phyloP scores from a whole-genome alignment of 1,284 basidiomycete species.

The Heterobasidion irregulare region DNA sequence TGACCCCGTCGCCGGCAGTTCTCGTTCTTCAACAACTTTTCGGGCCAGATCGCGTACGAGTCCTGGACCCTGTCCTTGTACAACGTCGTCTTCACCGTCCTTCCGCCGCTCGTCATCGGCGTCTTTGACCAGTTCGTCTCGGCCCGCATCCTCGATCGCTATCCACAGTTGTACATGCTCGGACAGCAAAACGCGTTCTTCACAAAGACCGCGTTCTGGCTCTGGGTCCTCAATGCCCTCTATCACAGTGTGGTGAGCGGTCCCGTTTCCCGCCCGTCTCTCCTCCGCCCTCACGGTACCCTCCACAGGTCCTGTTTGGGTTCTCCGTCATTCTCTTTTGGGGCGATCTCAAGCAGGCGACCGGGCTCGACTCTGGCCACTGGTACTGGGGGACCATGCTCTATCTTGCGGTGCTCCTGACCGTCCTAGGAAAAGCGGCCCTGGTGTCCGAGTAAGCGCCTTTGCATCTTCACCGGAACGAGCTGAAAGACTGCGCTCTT shows the following conservation, averaged over 20 bases:
- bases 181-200: constrained; percentile 93
- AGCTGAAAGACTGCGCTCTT: constrained; percentile 7
- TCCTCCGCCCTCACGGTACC: not conserved
- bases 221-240: constrained; percentile 92
- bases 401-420: constrained; percentile 88
- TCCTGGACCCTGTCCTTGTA: constrained; percentile 96
- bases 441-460: constrained; percentile 87
- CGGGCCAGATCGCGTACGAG: constrained; percentile 96
- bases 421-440: constrained; percentile 95
- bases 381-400: constrained; percentile 99
- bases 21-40: constrained; percentile 98
- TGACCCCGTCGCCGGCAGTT: constrained; percentile 45
- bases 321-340: constrained; percentile 90
- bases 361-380: constrained; percentile 82
- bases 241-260: constrained; percentile 83
- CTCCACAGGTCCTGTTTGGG: constrained; percentile 66
- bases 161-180: constrained; percentile 92
- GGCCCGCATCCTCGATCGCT: constrained; percentile 92
- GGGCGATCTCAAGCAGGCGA: constrained; percentile 77
- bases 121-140: constrained; percentile 98
- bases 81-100: constrained; percentile 89
- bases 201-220: constrained; percentile 87
- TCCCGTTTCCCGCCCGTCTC: not conserved
- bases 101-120: constrained; percentile 96
- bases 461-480: not conserved